Conservation (phyloP, 768 basidiomycete genomes). For the Hemileccinum rubropunctum region DNA sequence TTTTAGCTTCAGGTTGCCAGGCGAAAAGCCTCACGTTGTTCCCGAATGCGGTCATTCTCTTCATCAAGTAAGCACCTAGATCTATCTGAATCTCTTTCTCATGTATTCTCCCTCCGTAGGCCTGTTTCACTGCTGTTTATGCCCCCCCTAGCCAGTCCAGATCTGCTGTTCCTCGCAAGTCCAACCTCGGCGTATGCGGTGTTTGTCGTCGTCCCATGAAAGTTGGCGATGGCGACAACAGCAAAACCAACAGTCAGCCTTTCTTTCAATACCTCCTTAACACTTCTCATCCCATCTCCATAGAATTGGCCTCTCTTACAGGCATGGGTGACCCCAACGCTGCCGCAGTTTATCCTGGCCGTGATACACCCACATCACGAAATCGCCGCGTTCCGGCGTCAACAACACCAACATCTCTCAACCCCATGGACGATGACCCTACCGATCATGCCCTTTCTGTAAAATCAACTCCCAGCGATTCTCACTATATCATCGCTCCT, state of each 20-base stretch:
- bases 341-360: slow-evolving; percentile 63
- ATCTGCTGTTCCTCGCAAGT: slow-evolving; percentile 57
- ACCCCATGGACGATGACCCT: slow-evolving; percentile 85
- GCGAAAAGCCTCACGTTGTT: slow-evolving; percentile 96
- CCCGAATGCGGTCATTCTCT: slow-evolving; percentile 97
- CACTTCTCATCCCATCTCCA: slow-evolving; percentile 6
- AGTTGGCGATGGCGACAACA: slow-evolving; percentile 81
- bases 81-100: neutral
- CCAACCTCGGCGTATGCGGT: slow-evolving; percentile 92
- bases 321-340: slow-evolving; percentile 73
- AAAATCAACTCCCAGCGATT: slow-evolving; percentile 45
- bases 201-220: slow-evolving; percentile 98
- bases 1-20: slow-evolving; percentile 88
- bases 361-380: slow-evolving; percentile 47
- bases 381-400: slow-evolving; percentile 27
- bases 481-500: slow-evolving; percentile 82
- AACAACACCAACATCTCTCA: slow-evolving; percentile 38
- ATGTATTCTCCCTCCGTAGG: slow-evolving; percentile 44
- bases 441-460: slow-evolving; percentile 56
- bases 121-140: slow-evolving; percentile 96
- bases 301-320: slow-evolving; percentile 92
- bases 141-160: slow-evolving; percentile 65
- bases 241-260: slow-evolving; percentile 80
- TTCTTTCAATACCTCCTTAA: neutral
- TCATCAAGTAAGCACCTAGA: slow-evolving; percentile 64